A percentile compares a stretch with the other conserved stretches of the same genome.
phyloP scores from a whole-genome alignment of 2,329 filamentous ascomycete genomes.

The Metarhizium rileyi region DNA sequence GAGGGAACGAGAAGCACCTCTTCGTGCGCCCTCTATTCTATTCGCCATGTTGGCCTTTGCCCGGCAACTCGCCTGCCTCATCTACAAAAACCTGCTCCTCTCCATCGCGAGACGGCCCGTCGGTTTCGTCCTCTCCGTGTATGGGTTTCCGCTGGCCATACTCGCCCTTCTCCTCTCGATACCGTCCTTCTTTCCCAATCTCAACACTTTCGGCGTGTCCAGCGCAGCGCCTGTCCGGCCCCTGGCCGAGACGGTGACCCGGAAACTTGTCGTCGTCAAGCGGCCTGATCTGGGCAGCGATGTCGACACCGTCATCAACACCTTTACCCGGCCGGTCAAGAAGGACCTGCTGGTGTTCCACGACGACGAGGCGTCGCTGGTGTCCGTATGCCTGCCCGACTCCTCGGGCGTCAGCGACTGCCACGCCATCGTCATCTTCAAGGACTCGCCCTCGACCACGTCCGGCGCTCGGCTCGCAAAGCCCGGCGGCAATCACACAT shows the following conservation, averaged over 20 bases:
- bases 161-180: constrained; percentile 20
- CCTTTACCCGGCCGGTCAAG: constrained; percentile 13
- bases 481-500: constrained; percentile 12
- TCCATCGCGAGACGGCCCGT: constrained; percentile 5
- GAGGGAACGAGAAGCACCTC: not conserved
- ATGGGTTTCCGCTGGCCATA: constrained; percentile 19
- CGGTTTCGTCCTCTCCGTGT: constrained; percentile 14
- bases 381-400: constrained; percentile 14
- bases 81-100: not conserved
- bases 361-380: constrained; percentile 11
- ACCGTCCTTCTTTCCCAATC: constrained; percentile 13
- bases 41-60: not conserved
- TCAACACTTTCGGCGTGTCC: constrained; percentile 11
- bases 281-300: constrained; percentile 14
- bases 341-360: constrained; percentile 9
- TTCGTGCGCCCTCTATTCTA: not conserved
- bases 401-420: constrained; percentile 19
- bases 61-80: not conserved
- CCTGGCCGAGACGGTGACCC: constrained; percentile 12
- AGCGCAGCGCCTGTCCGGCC: constrained; percentile 9
- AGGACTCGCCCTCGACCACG: constrained; percentile 18
- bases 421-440: constrained; percentile 18
- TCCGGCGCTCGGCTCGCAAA: not conserved
- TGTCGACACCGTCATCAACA: constrained; percentile 15
- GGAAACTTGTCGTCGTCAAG: constrained; percentile 17